Evolutionary conservation across 2,329 filamentous ascomycete species (phyloP).

Genomic region (Metarhizium guizhouense): DNA sequence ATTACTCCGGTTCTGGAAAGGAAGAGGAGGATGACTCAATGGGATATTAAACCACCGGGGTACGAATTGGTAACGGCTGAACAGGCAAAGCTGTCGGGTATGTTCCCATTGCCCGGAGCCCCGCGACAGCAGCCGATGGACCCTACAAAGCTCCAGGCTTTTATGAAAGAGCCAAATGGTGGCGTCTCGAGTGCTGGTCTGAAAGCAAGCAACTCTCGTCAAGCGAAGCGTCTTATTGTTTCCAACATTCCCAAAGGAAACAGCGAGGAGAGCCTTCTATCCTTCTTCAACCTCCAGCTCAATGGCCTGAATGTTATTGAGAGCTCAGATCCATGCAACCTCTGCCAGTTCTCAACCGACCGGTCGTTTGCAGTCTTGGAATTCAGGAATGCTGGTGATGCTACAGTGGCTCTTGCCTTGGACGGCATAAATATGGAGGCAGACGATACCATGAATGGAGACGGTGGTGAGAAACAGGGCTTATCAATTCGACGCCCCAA

Average conservation of each 20-base stretch:
- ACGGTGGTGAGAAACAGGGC: slow-evolving; percentile 45
- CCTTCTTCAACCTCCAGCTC: slow-evolving; percentile 93
- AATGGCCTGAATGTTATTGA: slow-evolving; percentile 93
- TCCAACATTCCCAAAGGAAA: slow-evolving; percentile 67
- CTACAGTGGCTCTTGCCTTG: slow-evolving; percentile 82
- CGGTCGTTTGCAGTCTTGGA: slow-evolving; percentile 77
- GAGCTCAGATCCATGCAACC: slow-evolving; percentile 73
- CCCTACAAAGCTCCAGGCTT: slow-evolving; percentile 83
- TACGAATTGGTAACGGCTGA: slow-evolving; percentile 98
- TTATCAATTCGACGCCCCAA: slow-evolving; percentile 80
- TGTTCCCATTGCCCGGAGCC: slow-evolving; percentile 96
- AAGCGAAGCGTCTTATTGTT: slow-evolving; percentile 84
- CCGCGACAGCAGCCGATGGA: slow-evolving; percentile 95
- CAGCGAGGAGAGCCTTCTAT: slow-evolving; percentile 67
- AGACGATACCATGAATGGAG: slow-evolving; percentile 48
- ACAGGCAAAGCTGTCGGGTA: slow-evolving; percentile 95
- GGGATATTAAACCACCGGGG: slow-evolving; percentile 97
- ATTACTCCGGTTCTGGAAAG: slow-evolving; percentile 74
- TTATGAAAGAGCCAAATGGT: slow-evolving; percentile 82
- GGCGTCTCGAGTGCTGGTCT: slow-evolving; percentile 66
- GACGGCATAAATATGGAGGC: slow-evolving; percentile 86
- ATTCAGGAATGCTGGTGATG: slow-evolving; percentile 79
- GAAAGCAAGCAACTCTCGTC: slow-evolving; percentile 86
- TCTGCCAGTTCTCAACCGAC: slow-evolving; percentile 74
- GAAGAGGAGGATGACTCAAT: slow-evolving; percentile 90